Evolutionary conservation across 2,329 filamentous ascomycete genomes (phyloP), one percentile per base, ranked within the genome.

Genomic region (Triangularia setosa): DNA sequence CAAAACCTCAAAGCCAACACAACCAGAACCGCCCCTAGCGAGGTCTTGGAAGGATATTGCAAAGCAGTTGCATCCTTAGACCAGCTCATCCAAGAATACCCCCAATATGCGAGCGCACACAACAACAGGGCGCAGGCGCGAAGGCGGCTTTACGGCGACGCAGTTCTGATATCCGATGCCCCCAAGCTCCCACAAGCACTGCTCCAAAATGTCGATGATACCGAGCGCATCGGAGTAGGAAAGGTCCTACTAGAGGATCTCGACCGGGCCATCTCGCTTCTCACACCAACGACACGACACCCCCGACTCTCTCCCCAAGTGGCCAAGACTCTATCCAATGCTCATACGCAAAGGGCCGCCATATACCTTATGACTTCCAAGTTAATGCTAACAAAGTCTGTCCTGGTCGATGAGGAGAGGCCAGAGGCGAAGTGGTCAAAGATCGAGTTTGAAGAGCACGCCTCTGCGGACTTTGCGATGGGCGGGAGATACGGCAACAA

Each of bases 71-170:
- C 74, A 9, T 75, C 78, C 5, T 78, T 93, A 4, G 80, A 82
- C 28, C 72, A 75, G 1, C 79, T 92, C 30, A 84, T 92, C 48
- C 71, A 78, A 2, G 75, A 83, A 24, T 74, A 86, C 61, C 88
- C 90, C 2, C 75, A 78, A 30, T 93, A 93, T 75, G 89, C 90
- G 23, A 91, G 88, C 67, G 89, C 87, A 5, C 84, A 86, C 64
- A 90, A 92, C 73, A 93, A 94, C 75, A 83, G 90, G 58, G 90
- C 88, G 2, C 91, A 93, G 74, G 82, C 88, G 8, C 70, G 84
- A 28, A 79, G 89, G 23, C 79, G 88, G 57, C 76, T 87, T 63
- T 87, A 89, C 67, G 88, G 87, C 11, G 87, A 90, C 71, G 77
- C 79, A 2, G 79, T 87, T 72, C 75, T 89, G 23, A 74, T 87